Base-by-base conservation (phyloP, 495 filamentous ascomycete genomes). In the Evernia prunastri region DNA sequence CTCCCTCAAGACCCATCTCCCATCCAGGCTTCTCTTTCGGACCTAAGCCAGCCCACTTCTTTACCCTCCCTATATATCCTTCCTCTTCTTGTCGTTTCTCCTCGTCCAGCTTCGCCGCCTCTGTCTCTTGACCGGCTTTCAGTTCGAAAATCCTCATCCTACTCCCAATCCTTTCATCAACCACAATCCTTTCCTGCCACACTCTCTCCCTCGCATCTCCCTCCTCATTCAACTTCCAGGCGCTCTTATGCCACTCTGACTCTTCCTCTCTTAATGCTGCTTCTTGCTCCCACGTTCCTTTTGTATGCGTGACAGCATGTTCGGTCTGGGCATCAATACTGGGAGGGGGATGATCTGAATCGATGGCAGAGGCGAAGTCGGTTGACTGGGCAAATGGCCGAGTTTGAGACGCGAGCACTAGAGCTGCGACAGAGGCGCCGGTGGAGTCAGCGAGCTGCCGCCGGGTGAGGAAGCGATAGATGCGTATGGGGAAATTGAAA, bases 381-480 rank as follows among this genome's bases (percentile, higher is more conserved):
- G 56, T 42, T 12, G 42, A 39, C 56, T 63, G 67, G 9, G 68
- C 45, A 63, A 80, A 82, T 11, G 78, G 73, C 12, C 68, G 82
- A 72, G 71, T 84, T 75, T 75, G 82, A 75, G 66, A 81, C 72
- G 85, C 88, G 8, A 97, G 80, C 36, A 93, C 92, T 27, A 89
- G 82, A 42, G 89, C 88, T 1, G 93, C 95, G 39, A 92, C 89
- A 56, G 96, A 84, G n/a, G 90, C 88, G 51, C 94, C 95, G 61
- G 96, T 86, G 8, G 84, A 79, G 69, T 99, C 93, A 51, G 95
- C 95, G 23, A 96, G 80, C 51, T 84, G 74, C 18, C 95, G 89
- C 56, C 90, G 87, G 72, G 86, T 96, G 47, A 99, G 79, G 81
- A 91, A 99, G 54, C 94, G 90, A 70, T 89, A 89, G 59, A 97